Evolutionary conservation across 176 grass and related monocot species (phyloP).

Genomic region (Luzula sylvatica): DNA sequence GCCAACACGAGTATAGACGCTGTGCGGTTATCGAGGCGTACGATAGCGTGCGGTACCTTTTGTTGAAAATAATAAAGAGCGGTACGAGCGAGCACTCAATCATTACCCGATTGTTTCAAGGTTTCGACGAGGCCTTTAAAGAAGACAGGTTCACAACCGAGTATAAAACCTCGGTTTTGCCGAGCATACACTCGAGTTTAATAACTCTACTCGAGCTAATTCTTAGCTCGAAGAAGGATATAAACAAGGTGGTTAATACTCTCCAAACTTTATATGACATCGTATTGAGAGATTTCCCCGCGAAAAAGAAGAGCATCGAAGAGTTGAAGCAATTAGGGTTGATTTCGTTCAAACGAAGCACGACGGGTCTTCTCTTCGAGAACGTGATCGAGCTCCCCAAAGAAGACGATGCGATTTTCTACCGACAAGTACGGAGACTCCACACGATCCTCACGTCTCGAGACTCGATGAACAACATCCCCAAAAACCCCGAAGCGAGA

Average conservation of each 20-base stretch:
- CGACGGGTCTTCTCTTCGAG: slow-evolving; percentile 63
- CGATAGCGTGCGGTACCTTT: slow-evolving; percentile 56
- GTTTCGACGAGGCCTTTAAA: slow-evolving; percentile 40
- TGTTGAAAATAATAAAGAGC: slow-evolving; percentile 52
- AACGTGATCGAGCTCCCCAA: slow-evolving; percentile 43
- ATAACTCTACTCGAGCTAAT: slow-evolving; percentile 57
- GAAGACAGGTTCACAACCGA: slow-evolving; percentile 39
- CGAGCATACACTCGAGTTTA: slow-evolving; percentile 53
- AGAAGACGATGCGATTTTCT: slow-evolving; percentile 48
- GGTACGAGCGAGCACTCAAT: slow-evolving; percentile 50
- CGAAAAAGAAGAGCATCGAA: slow-evolving; percentile 38
- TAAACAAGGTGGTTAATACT: slow-evolving; percentile 66
- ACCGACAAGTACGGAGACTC: slow-evolving; percentile 71
- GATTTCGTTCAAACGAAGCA: slow-evolving; percentile 25
- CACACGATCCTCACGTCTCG: slow-evolving; percentile 85
- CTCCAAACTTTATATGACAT: slow-evolving; percentile 83
- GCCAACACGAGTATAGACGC: slow-evolving; percentile 67
- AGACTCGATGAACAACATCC: slow-evolving; percentile 83
- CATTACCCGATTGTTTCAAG: slow-evolving; percentile 45
- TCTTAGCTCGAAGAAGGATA: slow-evolving; percentile 48
- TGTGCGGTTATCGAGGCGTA: slow-evolving; percentile 87
- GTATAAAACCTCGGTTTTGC: slow-evolving; percentile 43
- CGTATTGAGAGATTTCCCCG: slow-evolving; percentile 64
- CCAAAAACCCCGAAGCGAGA: slow-evolving; percentile 73
- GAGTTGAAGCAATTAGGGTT: slow-evolving; percentile 42